Evolutionary conservation across 2,329 filamentous ascomycete species (phyloP).

Genomic region (Aspergillus hortae): DNA sequence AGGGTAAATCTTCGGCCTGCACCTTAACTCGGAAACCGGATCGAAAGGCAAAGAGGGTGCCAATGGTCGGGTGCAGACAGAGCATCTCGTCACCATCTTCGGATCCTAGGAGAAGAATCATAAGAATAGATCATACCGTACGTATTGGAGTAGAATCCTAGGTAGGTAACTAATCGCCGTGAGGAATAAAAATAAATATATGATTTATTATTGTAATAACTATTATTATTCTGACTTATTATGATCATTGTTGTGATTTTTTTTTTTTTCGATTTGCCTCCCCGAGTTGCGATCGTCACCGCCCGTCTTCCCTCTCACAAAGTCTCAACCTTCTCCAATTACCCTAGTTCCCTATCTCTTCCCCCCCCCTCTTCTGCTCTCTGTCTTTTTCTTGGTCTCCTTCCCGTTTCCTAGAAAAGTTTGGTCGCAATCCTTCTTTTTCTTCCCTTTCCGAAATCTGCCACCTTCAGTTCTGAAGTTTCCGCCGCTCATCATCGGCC

Average conservation of each 20-base stretch:
- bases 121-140: too few species aligned
- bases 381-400: neutral
- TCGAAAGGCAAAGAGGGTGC: neutral
- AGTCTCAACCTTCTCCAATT: slow-evolving; percentile 15
- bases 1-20: neutral
- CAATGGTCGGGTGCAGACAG: too few species aligned
- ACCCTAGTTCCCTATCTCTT: slow-evolving; percentile 4
- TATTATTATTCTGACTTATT: neutral
- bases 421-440: slow-evolving; percentile 3
- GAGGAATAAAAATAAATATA: neutral
- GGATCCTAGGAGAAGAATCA: too few species aligned
- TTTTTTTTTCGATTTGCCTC: slow-evolving; percentile 15
- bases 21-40: neutral
- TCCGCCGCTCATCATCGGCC: slow-evolving; percentile 17
- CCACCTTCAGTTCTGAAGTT: slow-evolving; percentile 12
- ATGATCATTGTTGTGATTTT: neutral
- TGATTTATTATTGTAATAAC: neutral
- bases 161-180: too few species aligned
- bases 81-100: too few species aligned
- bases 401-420: neutral
- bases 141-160: too few species aligned
- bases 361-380: neutral
- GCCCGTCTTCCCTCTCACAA: slow-evolving; percentile 11
- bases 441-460: slow-evolving; percentile 7
- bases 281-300: slow-evolving; percentile 23